These are phyloP conservation scores for Rhizopus delemar DNA, from an alignment of 371 early-diverging fungal species.

Conservation along the genomic window DNA sequence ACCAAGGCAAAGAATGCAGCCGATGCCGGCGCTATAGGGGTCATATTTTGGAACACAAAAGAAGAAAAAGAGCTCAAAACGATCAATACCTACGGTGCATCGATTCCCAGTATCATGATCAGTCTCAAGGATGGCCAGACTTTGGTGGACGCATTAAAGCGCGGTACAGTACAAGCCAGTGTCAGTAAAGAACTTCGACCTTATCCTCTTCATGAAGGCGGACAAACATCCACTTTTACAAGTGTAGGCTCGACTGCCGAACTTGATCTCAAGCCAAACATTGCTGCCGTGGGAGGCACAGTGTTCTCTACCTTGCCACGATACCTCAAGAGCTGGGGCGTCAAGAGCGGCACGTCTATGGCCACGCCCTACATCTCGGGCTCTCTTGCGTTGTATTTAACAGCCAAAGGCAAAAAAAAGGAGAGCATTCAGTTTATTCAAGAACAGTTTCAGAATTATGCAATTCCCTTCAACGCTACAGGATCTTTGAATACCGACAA, in stretches of 20 bases:
- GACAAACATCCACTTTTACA: constrained; percentile 37
- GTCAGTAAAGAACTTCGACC: constrained; percentile 5
- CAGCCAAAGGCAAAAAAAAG: constrained; percentile 24
- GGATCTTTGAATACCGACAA: constrained; percentile 12
- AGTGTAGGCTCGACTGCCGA: constrained; percentile 46
- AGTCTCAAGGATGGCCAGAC: constrained; percentile 17
- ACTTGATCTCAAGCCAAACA: constrained; percentile 47
- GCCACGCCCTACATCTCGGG: constrained; percentile 77
- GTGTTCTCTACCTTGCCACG: constrained; percentile 65
- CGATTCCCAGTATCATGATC: constrained; percentile 23
- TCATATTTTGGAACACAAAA: constrained; percentile 29
- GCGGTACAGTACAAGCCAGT: not conserved
- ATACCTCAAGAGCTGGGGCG: constrained; percentile 50
- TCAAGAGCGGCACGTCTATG: constrained; percentile 66
- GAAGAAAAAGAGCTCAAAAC: constrained; percentile 8
- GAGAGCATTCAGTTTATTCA: constrained; percentile 13
- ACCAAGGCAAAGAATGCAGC: constrained; percentile 48
- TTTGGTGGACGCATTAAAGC: constrained; percentile 13
- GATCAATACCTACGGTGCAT: constrained; percentile 12
- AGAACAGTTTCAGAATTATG: constrained; percentile 53
- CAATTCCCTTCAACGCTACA: constrained; percentile 7
- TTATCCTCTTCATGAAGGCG: constrained; percentile 28
- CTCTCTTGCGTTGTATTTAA: constrained; percentile 56
- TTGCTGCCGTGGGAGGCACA: constrained; percentile 67
- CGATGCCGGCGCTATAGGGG: constrained; percentile 45